Percentiles rank a stretch among this genome's conserved stretches.
Conservation (phyloP, 768 basidiomycete species). For the Amanita rimosa region DNA sequence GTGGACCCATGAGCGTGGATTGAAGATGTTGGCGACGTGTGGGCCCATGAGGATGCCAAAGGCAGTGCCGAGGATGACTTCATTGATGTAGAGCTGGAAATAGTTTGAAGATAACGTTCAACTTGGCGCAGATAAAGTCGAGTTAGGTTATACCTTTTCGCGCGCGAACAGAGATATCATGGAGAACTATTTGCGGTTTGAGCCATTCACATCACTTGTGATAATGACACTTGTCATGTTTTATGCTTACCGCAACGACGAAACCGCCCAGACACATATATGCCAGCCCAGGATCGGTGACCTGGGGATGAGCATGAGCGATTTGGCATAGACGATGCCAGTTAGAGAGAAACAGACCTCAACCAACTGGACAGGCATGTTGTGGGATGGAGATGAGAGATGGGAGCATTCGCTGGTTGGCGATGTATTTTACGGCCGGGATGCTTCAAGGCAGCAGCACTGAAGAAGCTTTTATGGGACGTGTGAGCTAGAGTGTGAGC, state of each 20-base stretch:
- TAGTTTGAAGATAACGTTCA: background rate
- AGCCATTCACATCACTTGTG: background rate
- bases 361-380: background rate
- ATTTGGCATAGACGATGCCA: background rate
- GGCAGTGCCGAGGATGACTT: slow-evolving; percentile 83
- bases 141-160: slow-evolving; percentile 60
- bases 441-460: too few species aligned
- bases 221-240: background rate
- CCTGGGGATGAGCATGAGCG: slow-evolving; percentile 21
- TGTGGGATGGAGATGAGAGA: too few species aligned
- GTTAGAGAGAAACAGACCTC: background rate
- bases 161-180: slow-evolving; percentile 75
- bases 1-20: slow-evolving; percentile 60
- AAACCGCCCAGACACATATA: slow-evolving; percentile 55
- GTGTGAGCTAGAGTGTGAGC: too few species aligned
- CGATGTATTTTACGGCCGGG: too few species aligned
- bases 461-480: too few species aligned
- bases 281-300: slow-evolving; percentile 38
- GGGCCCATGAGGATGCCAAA: slow-evolving; percentile 64
- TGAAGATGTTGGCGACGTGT: slow-evolving; percentile 55
- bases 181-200: slow-evolving; percentile 56
- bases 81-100: slow-evolving; percentile 74
- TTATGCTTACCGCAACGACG: slow-evolving; percentile 23
- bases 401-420: too few species aligned
- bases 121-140: background rate